Evolutionary conservation across 345 rosid genomes (phyloP).

Genomic region (Eucalyptus decipiens): DNA sequence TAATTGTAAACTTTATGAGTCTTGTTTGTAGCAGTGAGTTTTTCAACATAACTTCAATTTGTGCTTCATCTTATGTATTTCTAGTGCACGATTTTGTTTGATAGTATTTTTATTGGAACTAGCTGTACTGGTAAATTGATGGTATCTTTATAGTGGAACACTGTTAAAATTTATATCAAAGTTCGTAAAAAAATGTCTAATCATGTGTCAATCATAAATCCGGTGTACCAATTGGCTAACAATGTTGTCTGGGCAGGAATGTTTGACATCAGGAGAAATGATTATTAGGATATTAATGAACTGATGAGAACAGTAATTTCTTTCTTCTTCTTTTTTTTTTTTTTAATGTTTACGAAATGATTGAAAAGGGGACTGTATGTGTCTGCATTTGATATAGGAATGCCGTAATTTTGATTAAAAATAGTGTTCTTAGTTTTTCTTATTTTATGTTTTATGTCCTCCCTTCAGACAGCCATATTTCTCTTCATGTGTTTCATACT

Average conservation of each 20-base stretch:
- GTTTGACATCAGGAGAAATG: not conserved
- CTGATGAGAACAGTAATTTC: not conserved
- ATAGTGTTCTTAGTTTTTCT: not conserved
- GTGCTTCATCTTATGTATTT: not conserved
- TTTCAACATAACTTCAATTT: not conserved
- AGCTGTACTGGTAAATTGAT: not conserved
- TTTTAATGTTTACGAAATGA: not conserved
- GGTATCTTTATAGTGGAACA: fast-evolving
- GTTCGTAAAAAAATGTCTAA: not conserved
- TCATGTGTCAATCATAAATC: not conserved
- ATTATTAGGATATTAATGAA: not conserved
- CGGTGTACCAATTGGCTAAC: not conserved
- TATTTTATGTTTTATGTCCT: not conserved
- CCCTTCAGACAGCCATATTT: not conserved
- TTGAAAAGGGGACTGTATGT: fast-evolving
- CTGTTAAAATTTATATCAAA: not conserved
- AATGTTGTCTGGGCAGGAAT: fast-evolving
- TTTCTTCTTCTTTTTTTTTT: not conserved
- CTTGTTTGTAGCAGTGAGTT: fast-evolving
- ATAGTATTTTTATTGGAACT: not conserved
- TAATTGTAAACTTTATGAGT: not conserved
- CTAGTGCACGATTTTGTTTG: not conserved
- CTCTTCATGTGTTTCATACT: not conserved
- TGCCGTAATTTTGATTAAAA: not conserved
- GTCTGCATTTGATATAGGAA: not conserved